Percentiles rank a stretch among this genome's conserved stretches.
These are phyloP conservation scores for Coniochaeta sp. DNA, from an alignment of 2,329 filamentous ascomycete species.

Conservation along the genomic window DNA sequence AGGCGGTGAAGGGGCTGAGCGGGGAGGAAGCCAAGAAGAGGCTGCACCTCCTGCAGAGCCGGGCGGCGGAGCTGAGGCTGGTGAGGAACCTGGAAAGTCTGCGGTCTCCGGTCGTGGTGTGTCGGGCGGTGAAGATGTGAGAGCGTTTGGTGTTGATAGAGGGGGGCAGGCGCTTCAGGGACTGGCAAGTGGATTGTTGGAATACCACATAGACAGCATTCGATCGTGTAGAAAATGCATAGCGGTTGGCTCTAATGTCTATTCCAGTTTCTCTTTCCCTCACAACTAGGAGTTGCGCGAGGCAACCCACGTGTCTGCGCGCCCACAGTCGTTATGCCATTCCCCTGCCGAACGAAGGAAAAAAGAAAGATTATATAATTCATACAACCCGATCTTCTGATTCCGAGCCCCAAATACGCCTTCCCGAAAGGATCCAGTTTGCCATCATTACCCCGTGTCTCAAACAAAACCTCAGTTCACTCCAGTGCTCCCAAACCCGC, in stretches of 20 bases:
- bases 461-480: slow-evolving; percentile 1
- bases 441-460: background rate
- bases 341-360: background rate
- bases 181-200: background rate
- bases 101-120: slow-evolving; percentile 55
- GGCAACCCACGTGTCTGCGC: background rate
- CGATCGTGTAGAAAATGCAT: background rate
- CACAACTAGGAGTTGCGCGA: background rate
- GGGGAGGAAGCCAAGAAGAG: slow-evolving; percentile 44
- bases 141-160: background rate
- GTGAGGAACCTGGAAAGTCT: slow-evolving; percentile 68
- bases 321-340: background rate
- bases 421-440: background rate
- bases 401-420: background rate
- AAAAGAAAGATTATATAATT: background rate
- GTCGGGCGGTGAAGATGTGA: slow-evolving; percentile 48
- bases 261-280: background rate
- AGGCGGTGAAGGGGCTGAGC: slow-evolving; percentile 30
- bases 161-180: background rate
- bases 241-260: background rate
- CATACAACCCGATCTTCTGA: background rate
- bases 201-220: background rate
- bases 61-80: slow-evolving; percentile 82
- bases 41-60: slow-evolving; percentile 62
- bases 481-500: slow-evolving; percentile 88